Evolutionary conservation across 192 early-diverging fungal genomes (phyloP).

Genomic region (Coemansia sp.): DNA sequence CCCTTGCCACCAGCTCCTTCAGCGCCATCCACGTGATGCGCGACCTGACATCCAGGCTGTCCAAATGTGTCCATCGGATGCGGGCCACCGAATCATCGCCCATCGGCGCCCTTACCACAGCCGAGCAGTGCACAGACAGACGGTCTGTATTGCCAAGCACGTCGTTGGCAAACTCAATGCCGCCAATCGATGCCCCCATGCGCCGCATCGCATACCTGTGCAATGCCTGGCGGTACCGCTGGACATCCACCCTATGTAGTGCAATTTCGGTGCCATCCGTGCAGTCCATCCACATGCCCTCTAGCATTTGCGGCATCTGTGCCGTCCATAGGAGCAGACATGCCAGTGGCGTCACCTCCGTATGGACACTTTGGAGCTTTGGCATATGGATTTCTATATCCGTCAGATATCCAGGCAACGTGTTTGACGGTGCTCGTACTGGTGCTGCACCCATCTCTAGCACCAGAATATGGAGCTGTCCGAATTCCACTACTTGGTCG

Average conservation of each 20-base stretch:
- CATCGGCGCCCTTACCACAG: neutral
- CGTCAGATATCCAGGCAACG: neutral
- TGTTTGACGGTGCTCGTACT: neutral
- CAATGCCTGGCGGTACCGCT: neutral
- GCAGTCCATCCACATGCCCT: neutral
- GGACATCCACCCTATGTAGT: neutral
- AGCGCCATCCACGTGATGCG: neutral
- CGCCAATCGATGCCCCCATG: neutral
- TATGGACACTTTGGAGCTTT: neutral
- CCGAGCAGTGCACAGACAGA: too few relatives aligned
- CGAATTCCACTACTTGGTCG: neutral
- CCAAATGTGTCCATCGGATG: neutral
- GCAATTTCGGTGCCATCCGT: neutral
- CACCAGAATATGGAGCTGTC: neutral
- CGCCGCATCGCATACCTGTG: neutral
- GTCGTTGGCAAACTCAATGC: conserved; percentile 1
- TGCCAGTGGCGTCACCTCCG: neutral
- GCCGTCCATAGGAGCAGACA: neutral
- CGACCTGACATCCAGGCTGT: neutral
- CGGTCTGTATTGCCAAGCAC: neutral
- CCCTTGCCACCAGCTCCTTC: neutral
- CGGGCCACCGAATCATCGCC: too few relatives aligned
- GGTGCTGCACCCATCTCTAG: neutral
- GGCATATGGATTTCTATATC: neutral
- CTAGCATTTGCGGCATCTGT: neutral